A percentile compares a stretch with the other conserved stretches of the same genome.
Evolutionary conservation across 805 yeast species (phyloP).

Genomic region (Saturnispora dispora): DNA sequence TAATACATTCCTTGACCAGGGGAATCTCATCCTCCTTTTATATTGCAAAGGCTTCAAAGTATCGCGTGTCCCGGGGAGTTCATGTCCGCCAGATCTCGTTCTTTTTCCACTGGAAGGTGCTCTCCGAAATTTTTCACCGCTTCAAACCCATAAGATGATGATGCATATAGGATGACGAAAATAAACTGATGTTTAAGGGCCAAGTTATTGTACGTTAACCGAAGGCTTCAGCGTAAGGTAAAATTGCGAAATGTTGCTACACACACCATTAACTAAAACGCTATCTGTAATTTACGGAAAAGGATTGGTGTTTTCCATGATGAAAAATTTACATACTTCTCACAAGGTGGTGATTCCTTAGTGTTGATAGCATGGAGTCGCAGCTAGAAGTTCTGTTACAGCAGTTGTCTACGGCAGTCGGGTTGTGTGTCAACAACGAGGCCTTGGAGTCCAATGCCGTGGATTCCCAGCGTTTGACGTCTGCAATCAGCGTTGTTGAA

Average conservation of each 20-base stretch:
- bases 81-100: neutral
- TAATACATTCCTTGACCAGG: neutral
- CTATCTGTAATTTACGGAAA: neutral
- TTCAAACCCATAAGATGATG: neutral
- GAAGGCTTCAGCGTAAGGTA: no score
- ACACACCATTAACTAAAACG: no score
- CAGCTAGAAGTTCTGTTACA: neutral
- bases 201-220: neutral
- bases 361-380: neutral
- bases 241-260: no score
- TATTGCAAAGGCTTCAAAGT: neutral
- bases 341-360: no score
- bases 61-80: constrained; percentile 7
- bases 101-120: constrained; percentile 1
- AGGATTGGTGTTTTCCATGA: neutral
- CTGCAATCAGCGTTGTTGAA: neutral
- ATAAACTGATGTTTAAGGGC: neutral
- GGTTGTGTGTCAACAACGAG: neutral
- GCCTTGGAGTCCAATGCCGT: neutral
- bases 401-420: neutral
- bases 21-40: neutral
- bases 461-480: neutral
- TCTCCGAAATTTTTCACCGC: neutral
- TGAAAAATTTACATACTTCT: no score
- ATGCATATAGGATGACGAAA: neutral